Evolutionary conservation across 768 basidiomycete genomes (phyloP).

Genomic region (Tricholoma terreum): DNA sequence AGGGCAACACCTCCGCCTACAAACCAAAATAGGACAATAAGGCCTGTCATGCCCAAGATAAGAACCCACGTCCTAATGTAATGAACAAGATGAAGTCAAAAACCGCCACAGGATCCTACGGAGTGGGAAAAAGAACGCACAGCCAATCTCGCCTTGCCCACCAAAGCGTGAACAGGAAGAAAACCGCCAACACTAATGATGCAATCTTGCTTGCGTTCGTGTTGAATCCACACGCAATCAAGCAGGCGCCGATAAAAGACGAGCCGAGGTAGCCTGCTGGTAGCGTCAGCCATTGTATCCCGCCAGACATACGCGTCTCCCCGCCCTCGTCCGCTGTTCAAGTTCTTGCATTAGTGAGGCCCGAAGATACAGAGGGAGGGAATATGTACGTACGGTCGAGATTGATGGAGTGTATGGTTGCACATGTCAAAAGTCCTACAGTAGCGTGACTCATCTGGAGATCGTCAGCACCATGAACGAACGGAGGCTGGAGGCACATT

Average conservation of each 20-base stretch:
- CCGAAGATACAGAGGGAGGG: background rate
- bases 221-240: constrained; percentile 88
- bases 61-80: constrained; percentile 69
- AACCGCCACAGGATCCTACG: background rate
- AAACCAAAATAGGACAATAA: constrained; percentile 85
- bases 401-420: constrained; percentile 81
- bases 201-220: constrained; percentile 88
- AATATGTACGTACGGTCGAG: constrained; percentile 67
- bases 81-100: background rate
- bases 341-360: constrained; percentile 9
- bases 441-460: constrained; percentile 83
- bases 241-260: constrained; percentile 78
- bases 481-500: background rate
- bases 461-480: constrained; percentile 2
- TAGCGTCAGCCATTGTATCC: constrained; percentile 75
- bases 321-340: constrained; percentile 81
- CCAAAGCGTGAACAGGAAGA: constrained; percentile 87
- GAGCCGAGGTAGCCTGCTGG: constrained; percentile 84
- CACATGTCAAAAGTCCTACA: constrained; percentile 77
- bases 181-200: constrained; percentile 72
- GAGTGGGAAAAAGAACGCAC: constrained; percentile 36
- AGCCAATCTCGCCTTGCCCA: constrained; percentile 77
- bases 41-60: constrained; percentile 73
- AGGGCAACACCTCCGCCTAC: constrained; percentile 71
- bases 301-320: constrained; percentile 83